Conservation (phyloP, 139 green algal genomes). For the Chlorella vulgaris region DNA sequence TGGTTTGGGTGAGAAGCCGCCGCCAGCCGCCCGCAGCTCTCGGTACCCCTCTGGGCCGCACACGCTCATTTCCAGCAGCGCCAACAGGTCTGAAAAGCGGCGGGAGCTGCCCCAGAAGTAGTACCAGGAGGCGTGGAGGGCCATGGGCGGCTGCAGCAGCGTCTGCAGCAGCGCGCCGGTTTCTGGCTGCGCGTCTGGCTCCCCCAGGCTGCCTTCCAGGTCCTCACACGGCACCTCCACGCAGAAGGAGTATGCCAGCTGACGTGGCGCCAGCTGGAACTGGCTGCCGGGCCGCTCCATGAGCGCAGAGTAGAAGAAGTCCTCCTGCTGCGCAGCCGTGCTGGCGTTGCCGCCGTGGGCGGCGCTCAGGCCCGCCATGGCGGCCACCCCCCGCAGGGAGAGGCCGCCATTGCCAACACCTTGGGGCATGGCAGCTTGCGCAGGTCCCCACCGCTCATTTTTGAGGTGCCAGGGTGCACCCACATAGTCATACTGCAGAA, state of each 20-base stretch:
- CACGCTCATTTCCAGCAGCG: constrained; percentile 18
- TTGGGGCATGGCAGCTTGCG: constrained; percentile 3
- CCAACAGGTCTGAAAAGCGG: constrained; percentile 22
- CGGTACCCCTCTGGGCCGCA: not conserved
- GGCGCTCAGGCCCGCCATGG: constrained; percentile 1
- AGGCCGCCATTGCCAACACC: constrained; percentile 37
- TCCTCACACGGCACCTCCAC: constrained; percentile 30
- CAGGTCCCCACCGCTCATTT: constrained; percentile 23
- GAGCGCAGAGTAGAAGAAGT: constrained; percentile 7
- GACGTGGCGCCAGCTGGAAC: constrained; percentile 12
- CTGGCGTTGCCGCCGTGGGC: not conserved
- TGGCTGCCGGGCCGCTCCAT: not conserved
- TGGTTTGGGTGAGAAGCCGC: not conserved
- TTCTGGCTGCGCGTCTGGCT: too few species aligned
- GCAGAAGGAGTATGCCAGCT: constrained; percentile 19
- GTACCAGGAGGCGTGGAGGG: constrained; percentile 29
- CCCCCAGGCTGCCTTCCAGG: not conserved
- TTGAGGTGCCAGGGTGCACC: constrained; percentile 27
- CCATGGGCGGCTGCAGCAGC: constrained; percentile 16
- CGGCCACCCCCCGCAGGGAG: constrained; percentile 10
- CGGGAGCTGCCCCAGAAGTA: constrained; percentile 10
- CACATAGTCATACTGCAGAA: constrained; percentile 24
- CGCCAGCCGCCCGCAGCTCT: not conserved
- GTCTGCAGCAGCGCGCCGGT: constrained; percentile 10
- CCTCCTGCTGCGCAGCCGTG: constrained; percentile 32